Percentiles rank a stretch among this genome's conserved stretches.
Evolutionary conservation across 2,329 filamentous ascomycete genomes (phyloP).

Genomic region (Fusarium sororula): DNA sequence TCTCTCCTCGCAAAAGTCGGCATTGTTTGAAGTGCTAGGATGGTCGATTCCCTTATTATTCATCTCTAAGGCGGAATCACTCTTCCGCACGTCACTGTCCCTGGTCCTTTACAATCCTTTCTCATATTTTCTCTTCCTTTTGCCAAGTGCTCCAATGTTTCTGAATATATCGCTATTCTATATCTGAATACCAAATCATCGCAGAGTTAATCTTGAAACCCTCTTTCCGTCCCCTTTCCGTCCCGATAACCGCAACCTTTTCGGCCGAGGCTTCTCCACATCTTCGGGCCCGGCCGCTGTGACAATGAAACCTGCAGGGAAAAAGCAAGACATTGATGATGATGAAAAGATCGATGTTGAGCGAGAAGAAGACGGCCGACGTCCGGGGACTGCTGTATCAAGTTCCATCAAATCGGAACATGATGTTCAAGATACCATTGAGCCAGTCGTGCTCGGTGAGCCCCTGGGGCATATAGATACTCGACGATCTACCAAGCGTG

Average conservation of each 20-base stretch:
- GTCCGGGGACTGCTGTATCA: constrained; percentile 25
- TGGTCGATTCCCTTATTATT: background rate
- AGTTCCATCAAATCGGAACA: constrained; percentile 21
- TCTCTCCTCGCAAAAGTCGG: constrained; percentile 10
- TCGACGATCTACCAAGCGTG: constrained; percentile 26
- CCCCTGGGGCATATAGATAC: constrained; percentile 37
- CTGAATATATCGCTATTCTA: background rate
- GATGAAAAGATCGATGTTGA: constrained; percentile 31
- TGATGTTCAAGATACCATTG: constrained; percentile 27
- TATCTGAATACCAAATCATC: background rate
- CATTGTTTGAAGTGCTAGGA: background rate
- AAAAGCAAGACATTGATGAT: background rate
- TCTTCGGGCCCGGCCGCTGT: constrained; percentile 32
- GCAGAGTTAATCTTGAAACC: background rate
- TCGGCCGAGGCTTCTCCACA: constrained; percentile 30
- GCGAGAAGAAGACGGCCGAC: constrained; percentile 4
- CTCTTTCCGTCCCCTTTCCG: constrained; percentile 7
- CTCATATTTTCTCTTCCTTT: background rate
- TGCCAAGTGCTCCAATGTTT: background rate
- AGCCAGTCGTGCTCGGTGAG: constrained; percentile 36
- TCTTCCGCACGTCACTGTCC: constrained; percentile 17
- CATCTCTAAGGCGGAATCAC: constrained; percentile 21
- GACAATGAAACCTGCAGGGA: constrained; percentile 21
- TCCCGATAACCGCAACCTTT: constrained; percentile 6
- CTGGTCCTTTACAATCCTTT: constrained; percentile 2